Base-by-base conservation (phyloP, 2,329 filamentous ascomycete species). In the Trichophyton schoenleinii region DNA sequence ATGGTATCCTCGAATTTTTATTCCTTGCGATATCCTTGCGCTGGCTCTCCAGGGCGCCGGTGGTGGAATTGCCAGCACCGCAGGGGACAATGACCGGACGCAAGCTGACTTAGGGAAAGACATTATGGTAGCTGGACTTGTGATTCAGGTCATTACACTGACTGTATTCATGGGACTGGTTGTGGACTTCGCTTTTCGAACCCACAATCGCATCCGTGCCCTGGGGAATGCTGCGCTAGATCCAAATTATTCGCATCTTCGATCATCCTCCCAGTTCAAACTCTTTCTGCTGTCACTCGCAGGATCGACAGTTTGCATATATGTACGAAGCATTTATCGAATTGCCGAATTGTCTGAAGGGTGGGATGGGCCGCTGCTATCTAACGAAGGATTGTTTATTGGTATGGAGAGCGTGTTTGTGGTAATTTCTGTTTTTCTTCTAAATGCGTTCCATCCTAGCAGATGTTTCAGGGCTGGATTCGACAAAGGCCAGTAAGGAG, bases 331-430 rank as follows among this genome's bases (percentile, higher is more conserved):
- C 65, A 80, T 84, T 48, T 89, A 84, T 71, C 80, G 87, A 60
- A 81, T 87, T 22, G 82, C 81, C 0, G 86, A 89, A 77, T 73
- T 89, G 64, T 81, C 79, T 64, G 76, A 81, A 59, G 86, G 86
- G 0, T 89, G 84, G 81, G 71, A 68, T 2, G 84, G 85, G 0
- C 71, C 77, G 22, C 70, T 88, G 66, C 85, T 86, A 69, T 71
- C 68, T 38, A 71, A 80, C 42, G 76, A 86, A 72, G 74, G 73
- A 42, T 72, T 82, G 61, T 85, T 86, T 68, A 78, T 85, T 63
- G 79, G 73, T 3, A 78, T 86, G 60, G 83, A 86, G 75, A 80
- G 81, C 60, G 65, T 58, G 60, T 64, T 64, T 60, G 62, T 66
- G 3, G 13, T 41, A 20, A 49, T 25, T 44, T 8, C 20, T 41